Base-by-base conservation (phyloP, 2,329 filamentous ascomycete species). In the Diplodia scrobiculata region DNA sequence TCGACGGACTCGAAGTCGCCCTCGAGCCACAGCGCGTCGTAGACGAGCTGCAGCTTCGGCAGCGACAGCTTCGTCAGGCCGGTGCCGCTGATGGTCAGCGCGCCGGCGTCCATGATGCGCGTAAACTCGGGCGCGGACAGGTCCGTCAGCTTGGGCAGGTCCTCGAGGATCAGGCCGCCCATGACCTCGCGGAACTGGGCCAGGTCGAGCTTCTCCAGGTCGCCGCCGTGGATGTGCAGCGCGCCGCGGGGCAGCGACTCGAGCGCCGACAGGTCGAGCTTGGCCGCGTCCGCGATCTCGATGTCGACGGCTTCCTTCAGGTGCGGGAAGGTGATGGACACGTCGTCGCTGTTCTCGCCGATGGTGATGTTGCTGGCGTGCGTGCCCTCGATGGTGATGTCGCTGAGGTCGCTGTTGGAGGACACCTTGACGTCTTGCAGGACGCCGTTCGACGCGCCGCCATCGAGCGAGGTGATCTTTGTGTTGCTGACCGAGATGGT, bases 261-360 rank as follows among this genome's bases (percentile, higher is more conserved):
- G 25, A 59, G 36, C 1, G 25, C 25, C 17, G 54, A 11, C 21
- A 59, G 54, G 54, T 59, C 54, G 38, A 59, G 32, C 38, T 38
- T 11, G 2, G 54, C 45, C 14, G 38, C 38, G 38, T 59, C 41
- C 9, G 54, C 54, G 54, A 59, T 47, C 54, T 59, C 54, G 25
- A 59, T 59, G 38, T 59, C 54, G 21, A 59, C 54, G 36, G 54
- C 54, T 59, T 59, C 54, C 38, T 59, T 59, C 17, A 59, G 54
- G 7, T 59, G 13, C 2, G 54, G 54, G 54, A 59, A 59, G 25
- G 54, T 47, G 54, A 59, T 47, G 9, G 47, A 29, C 14, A 17
- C 54, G 13, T 59, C 25, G 38, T 47, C 54, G 54, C 54, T 59
- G 54, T 59, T 59, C 14, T 10, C 38, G 25, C 54, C 54, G 10